Percentiles rank a stretch among this genome's conserved stretches.
Conservation (phyloP, 768 basidiomycete genomes). For the Botryobasidium botryosum region DNA sequence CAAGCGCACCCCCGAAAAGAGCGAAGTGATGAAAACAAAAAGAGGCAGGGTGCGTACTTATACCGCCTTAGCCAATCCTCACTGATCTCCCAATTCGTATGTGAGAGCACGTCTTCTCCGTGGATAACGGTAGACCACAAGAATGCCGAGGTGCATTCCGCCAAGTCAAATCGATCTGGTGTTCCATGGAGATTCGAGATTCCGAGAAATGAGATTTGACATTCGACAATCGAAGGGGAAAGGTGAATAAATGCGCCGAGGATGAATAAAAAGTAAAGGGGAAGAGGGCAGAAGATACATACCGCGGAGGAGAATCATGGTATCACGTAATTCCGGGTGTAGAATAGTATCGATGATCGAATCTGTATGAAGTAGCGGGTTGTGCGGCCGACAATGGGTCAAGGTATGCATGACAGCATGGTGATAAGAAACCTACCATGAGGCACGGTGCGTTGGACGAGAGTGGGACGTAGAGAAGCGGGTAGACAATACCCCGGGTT, state of each 20-base stretch:
- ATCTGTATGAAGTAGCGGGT: constrained; percentile 29
- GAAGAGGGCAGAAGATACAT: constrained; percentile 13
- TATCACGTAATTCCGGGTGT: constrained; percentile 78
- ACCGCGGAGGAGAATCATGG: constrained; percentile 81
- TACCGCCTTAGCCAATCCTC: constrained; percentile 74
- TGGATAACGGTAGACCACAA: constrained; percentile 55
- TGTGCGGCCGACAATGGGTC: neutral
- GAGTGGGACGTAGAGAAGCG: constrained; percentile 68
- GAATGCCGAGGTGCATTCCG: constrained; percentile 65
- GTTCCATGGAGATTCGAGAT: constrained; percentile 3
- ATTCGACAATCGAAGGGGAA: constrained; percentile 1
- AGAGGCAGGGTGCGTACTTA: constrained; percentile 33
- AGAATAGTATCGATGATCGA: constrained; percentile 81
- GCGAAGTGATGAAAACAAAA: neutral
- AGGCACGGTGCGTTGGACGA: constrained; percentile 74
- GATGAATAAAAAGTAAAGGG: too few relatives aligned
- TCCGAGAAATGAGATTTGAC: constrained; percentile 16
- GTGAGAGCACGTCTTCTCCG: constrained; percentile 81
- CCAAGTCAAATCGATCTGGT: constrained; percentile 58
- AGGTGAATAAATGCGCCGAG: too few relatives aligned
- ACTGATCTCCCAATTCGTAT: constrained; percentile 77
- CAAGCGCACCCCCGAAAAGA: neutral
- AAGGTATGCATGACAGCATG: neutral
- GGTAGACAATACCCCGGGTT: constrained; percentile 81
- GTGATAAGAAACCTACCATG: constrained; percentile 39